phyloP scores from a whole-genome alignment of 2,329 filamentous ascomycete genomes.

The Alternaria gaisen region DNA sequence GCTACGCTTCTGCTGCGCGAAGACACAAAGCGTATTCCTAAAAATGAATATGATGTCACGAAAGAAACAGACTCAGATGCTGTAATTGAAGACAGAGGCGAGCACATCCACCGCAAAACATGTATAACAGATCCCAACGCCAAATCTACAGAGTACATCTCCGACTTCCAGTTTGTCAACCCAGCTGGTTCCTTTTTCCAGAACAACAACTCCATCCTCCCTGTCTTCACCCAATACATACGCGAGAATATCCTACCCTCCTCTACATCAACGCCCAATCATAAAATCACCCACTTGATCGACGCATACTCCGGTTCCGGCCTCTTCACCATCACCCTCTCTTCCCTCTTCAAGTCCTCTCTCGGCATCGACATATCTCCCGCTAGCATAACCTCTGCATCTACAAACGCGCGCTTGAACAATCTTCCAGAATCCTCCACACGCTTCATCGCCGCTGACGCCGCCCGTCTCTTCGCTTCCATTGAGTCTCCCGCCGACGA shows the following conservation, averaged over 20 bases:
- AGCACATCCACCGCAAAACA: constrained; percentile 79
- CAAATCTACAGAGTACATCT: constrained; percentile 87
- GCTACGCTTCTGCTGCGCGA: constrained; percentile 91
- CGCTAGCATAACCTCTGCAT: constrained; percentile 79
- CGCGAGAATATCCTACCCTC: constrained; percentile 75
- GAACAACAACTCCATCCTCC: constrained; percentile 98
- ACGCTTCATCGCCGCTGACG: constrained; percentile 89
- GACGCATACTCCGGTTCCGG: constrained; percentile 98
- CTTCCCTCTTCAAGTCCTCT: constrained; percentile 78
- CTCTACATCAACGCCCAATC: constrained; percentile 21
- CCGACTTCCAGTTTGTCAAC: constrained; percentile 84
- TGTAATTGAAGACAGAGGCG: constrained; percentile 65
- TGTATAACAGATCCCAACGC: constrained; percentile 89
- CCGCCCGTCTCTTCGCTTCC: constrained; percentile 79
- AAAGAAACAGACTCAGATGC: constrained; percentile 48
- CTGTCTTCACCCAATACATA: constrained; percentile 85
- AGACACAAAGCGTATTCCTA: constrained; percentile 74
- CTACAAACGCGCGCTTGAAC: constrained; percentile 81
- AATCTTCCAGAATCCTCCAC: constrained; percentile 72
- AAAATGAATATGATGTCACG: constrained; percentile 45
- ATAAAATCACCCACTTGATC: constrained; percentile 80
- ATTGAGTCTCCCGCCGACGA: constrained; percentile 78
- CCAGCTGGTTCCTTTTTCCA: constrained; percentile 97
- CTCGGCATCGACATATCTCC: constrained; percentile 90
- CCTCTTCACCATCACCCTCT: constrained; percentile 94